A percentile compares a stretch with the other conserved stretches of the same genome.
These are phyloP conservation scores for Cytospora paraplurivora DNA, from an alignment of 2,329 filamentous ascomycete species.

Conservation along the genomic window DNA sequence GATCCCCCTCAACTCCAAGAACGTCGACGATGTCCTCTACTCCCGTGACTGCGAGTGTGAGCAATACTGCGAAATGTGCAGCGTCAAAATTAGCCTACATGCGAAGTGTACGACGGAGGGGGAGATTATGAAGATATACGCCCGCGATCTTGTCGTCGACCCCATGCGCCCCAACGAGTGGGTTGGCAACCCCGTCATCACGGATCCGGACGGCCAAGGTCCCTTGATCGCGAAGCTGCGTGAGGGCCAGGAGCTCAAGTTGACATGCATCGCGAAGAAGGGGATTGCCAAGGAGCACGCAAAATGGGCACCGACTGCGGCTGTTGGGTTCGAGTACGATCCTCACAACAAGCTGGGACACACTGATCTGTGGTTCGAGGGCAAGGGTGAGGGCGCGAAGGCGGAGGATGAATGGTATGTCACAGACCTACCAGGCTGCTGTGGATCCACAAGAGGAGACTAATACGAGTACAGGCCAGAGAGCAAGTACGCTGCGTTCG, in stretches of 20 bases:
- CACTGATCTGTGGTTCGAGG: constrained; percentile 91
- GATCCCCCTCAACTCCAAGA: constrained; percentile 82
- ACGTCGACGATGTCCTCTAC: constrained; percentile 81
- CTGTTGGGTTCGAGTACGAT: constrained; percentile 96
- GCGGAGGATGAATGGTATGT: constrained; percentile 79
- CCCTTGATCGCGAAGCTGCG: constrained; percentile 88
- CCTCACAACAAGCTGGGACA: constrained; percentile 95
- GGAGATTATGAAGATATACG: constrained; percentile 91
- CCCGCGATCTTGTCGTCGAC: constrained; percentile 78
- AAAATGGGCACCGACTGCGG: constrained; percentile 93
- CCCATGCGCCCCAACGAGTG: constrained; percentile 70
- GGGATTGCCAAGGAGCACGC: constrained; percentile 98
- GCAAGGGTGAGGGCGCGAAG: constrained; percentile 31
- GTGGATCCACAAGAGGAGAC: constrained; percentile 6
- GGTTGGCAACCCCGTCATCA: constrained; percentile 81
- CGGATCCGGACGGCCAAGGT: constrained; percentile 78
- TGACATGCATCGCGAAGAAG: constrained; percentile 95
- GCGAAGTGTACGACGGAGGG: constrained; percentile 78
- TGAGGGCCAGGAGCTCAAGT: constrained; percentile 83
- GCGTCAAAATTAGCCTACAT: constrained; percentile 80
- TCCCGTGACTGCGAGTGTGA: constrained; percentile 96
- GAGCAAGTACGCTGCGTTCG: constrained; percentile 77
- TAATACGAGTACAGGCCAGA: constrained; percentile 64
- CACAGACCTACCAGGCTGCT: constrained; percentile 6
- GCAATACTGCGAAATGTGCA: constrained; percentile 89